These are phyloP conservation scores for Stromatinia cepivora DNA, from an alignment of 2,329 filamentous ascomycete species.

Conservation along the genomic window DNA sequence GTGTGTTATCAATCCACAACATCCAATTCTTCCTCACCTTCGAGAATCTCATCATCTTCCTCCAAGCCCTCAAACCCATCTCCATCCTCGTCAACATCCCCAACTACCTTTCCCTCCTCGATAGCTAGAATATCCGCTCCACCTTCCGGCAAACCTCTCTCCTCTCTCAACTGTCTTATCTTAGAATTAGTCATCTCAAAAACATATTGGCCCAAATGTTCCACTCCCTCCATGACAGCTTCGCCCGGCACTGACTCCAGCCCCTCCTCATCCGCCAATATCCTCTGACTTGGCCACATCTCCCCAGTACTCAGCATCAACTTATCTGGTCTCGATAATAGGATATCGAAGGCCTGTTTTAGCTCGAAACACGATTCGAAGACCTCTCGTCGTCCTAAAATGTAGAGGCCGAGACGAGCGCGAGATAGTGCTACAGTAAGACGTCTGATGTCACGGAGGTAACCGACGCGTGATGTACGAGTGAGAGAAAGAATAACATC, in stretches of 20 bases:
- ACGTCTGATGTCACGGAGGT: constrained; percentile 88
- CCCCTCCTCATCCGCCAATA: constrained; percentile 46
- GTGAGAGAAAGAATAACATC: constrained; percentile 93
- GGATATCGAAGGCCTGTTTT: constrained; percentile 76
- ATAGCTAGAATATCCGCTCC: constrained; percentile 3
- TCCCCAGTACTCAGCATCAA: constrained; percentile 81
- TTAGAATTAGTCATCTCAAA: constrained; percentile 81
- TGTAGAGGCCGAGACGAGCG: constrained; percentile 85
- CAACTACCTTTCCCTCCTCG: constrained; percentile 7
- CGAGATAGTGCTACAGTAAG: constrained; percentile 93
- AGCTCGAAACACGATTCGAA: constrained; percentile 91
- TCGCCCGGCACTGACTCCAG: constrained; percentile 52
- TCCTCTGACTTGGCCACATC: constrained; percentile 71
- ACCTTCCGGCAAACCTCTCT: constrained; percentile 34
- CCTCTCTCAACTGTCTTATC: constrained; percentile 38
- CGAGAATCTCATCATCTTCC: neutral
- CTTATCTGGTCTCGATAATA: constrained; percentile 78
- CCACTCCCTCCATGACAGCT: constrained; percentile 82
- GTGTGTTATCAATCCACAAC: constrained; percentile 6
- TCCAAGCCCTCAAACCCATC: neutral
- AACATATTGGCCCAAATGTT: constrained; percentile 94
- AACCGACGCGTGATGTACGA: constrained; percentile 84
- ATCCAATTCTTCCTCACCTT: constrained; percentile 1
- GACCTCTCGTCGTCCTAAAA: constrained; percentile 82
- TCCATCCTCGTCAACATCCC: constrained; percentile 6